phyloP scores from a whole-genome alignment of 2,329 filamentous ascomycete genomes.

The Fusarium sp. region DNA sequence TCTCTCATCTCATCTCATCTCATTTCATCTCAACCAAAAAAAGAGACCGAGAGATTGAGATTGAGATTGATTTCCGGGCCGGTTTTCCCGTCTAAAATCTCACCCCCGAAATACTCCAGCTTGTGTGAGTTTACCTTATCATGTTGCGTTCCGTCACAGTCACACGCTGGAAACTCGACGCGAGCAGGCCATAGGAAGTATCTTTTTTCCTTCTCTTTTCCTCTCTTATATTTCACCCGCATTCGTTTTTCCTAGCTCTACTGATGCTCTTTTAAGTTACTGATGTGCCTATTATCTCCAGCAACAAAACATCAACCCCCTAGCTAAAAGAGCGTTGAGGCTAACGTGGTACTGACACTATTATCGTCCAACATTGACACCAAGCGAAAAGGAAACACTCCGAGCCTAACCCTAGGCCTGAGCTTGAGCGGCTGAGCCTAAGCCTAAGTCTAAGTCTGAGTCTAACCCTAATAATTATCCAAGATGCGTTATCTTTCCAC shows the following conservation, averaged over 20 bases:
- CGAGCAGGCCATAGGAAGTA: background rate
- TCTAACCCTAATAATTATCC: background rate
- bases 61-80: slow-evolving; percentile 40
- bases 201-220: background rate
- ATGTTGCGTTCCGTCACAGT: slow-evolving; percentile 10
- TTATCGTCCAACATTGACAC: slow-evolving; percentile 1
- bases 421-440: slow-evolving; percentile 2
- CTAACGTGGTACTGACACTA: slow-evolving; percentile 1
- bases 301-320: background rate
- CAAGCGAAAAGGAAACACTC: background rate
- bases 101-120: slow-evolving; percentile 13
- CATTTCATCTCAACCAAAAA: slow-evolving; percentile 1
- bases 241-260: background rate
- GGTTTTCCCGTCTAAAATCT: slow-evolving; percentile 31
- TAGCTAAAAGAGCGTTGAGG: slow-evolving; percentile 8
- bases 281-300: slow-evolving; percentile 1
- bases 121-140: slow-evolving; percentile 8
- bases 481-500: background rate
- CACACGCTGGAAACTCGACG: slow-evolving; percentile 10
- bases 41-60: slow-evolving; percentile 5
- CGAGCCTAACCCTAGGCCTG: background rate
- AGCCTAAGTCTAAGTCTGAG: background rate
- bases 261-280: background rate
- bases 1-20: slow-evolving; percentile 6
- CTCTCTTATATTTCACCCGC: background rate